Evolutionary conservation across 208 protist species (phyloP).

Genomic region (Crithidia bombi): DNA sequence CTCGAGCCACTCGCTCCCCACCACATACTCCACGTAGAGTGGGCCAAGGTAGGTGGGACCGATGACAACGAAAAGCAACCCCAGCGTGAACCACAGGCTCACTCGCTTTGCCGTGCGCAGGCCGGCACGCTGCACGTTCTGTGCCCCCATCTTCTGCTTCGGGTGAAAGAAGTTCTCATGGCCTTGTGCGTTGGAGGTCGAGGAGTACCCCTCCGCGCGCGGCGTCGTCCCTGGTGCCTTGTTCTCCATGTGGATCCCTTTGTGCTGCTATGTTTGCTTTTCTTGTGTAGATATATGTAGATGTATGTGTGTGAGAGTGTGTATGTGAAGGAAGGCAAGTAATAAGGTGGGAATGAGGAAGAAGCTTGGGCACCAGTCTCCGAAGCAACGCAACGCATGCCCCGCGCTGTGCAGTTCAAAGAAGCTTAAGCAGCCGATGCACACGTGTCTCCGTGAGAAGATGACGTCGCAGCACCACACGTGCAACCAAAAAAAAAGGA

Average conservation of each 20-base stretch:
- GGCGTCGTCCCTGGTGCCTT: slow-evolving; percentile 75
- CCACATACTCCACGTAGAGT: slow-evolving; percentile 78
- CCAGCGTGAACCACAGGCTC: slow-evolving; percentile 53
- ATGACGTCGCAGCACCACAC: background rate
- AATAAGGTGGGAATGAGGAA: background rate
- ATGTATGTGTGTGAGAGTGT: background rate
- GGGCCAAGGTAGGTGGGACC: slow-evolving; percentile 69
- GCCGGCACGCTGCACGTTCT: slow-evolving; percentile 83
- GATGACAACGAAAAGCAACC: slow-evolving; percentile 53
- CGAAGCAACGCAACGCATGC: too few relatives aligned
- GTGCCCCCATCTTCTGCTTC: slow-evolving; percentile 37
- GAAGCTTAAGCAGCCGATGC: too few relatives aligned
- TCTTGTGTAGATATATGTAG: background rate
- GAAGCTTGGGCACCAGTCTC: too few relatives aligned
- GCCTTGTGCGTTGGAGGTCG: slow-evolving; percentile 43
- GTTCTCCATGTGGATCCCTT: too few relatives aligned
- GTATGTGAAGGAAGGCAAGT: background rate
- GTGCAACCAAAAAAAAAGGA: background rate
- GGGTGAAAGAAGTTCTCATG: slow-evolving; percentile 86
- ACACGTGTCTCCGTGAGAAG: too few relatives aligned
- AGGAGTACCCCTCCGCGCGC: slow-evolving; percentile 64
- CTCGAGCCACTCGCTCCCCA: slow-evolving; percentile 75
- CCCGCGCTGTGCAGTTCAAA: too few relatives aligned
- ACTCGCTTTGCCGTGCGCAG: slow-evolving; percentile 62
- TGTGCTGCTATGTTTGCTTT: too few relatives aligned